Evolutionary conservation across 2,329 filamentous ascomycete species (phyloP).

Genomic region (Colletotrichum sp.): DNA sequence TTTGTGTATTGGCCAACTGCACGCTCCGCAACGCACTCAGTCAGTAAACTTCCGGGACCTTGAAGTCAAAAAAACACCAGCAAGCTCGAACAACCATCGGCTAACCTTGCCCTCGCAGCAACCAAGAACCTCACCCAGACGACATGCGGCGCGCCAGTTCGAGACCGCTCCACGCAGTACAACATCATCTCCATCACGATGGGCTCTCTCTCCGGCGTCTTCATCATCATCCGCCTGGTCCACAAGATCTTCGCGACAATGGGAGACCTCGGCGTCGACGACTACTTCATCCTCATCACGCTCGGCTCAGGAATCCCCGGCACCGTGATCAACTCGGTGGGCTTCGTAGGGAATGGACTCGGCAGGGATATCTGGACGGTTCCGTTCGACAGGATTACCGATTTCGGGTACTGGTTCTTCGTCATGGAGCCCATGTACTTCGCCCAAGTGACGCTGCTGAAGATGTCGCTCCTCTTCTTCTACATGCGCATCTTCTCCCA

Average conservation of each 20-base stretch:
- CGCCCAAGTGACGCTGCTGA: conserved; percentile 47
- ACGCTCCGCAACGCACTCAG: conserved; percentile 34
- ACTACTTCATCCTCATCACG: conserved; percentile 37
- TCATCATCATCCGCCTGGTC: conserved; percentile 45
- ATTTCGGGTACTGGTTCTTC: conserved; percentile 48
- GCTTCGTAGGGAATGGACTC: conserved; percentile 43
- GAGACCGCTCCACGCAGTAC: conserved; percentile 36
- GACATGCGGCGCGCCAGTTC: conserved; percentile 29
- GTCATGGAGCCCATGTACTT: conserved; percentile 51
- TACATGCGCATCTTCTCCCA: conserved; percentile 60
- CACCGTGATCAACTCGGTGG: conserved; percentile 34
- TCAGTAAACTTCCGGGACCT: conserved; percentile 22
- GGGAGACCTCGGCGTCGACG: conserved; percentile 40
- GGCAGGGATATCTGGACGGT: conserved; percentile 58
- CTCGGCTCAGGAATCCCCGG: conserved; percentile 31
- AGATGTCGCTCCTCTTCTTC: conserved; percentile 58
- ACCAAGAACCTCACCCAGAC: conserved; percentile 26
- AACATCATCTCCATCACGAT: conserved; percentile 36
- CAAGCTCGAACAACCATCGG: neutral
- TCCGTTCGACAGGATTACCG: conserved; percentile 41
- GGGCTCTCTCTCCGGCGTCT: conserved; percentile 39
- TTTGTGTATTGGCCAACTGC: conserved; percentile 32
- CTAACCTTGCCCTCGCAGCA: neutral
- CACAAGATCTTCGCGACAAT: conserved; percentile 39
- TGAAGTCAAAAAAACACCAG: neutral